phyloP scores from a whole-genome alignment of 2,329 filamentous ascomycete species.

The Hypoxylon sp. region DNA sequence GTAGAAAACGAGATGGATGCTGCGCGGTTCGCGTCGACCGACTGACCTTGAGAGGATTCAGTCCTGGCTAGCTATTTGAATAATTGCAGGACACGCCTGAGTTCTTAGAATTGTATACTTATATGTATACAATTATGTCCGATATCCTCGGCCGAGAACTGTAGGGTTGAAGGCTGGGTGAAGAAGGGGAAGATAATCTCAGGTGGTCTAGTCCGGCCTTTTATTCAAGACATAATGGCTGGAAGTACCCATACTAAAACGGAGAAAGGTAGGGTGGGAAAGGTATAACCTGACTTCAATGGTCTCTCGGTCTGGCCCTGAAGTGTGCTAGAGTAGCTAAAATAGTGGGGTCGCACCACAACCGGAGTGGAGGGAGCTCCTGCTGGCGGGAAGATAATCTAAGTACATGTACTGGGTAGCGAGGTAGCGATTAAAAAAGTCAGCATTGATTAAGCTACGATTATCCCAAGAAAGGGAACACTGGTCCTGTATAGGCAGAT shows the following conservation, averaged over 20 bases:
- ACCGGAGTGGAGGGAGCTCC: constrained; percentile 16
- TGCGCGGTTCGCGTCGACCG: background rate
- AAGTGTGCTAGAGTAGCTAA: constrained; percentile 8
- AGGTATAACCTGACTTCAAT: constrained; percentile 18
- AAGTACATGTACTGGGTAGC: too few relatives aligned
- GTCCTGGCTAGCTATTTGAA: constrained; percentile 1
- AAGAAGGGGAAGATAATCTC: constrained; percentile 1
- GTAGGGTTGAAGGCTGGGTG: constrained; percentile 9
- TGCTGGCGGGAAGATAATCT: constrained; percentile 1
- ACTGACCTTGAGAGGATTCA: background rate
- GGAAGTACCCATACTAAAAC: constrained; percentile 1
- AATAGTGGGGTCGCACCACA: constrained; percentile 25
- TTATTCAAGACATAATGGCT: constrained; percentile 18
- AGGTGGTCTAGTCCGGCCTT: constrained; percentile 21
- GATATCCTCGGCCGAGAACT: constrained; percentile 31
- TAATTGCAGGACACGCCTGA: constrained; percentile 15
- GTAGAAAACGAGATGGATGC: background rate
- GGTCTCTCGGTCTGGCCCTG: constrained; percentile 32
- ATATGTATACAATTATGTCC: constrained; percentile 24
- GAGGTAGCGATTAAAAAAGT: background rate
- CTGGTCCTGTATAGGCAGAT: constrained; percentile 12
- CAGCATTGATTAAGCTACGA: background rate
- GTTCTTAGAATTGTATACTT: constrained; percentile 17
- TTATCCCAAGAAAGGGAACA: constrained; percentile 20
- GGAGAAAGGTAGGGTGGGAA: constrained; percentile 6